Conservation (phyloP, 2,329 filamentous ascomycete species). For the Fragosphaeria purpurea region DNA sequence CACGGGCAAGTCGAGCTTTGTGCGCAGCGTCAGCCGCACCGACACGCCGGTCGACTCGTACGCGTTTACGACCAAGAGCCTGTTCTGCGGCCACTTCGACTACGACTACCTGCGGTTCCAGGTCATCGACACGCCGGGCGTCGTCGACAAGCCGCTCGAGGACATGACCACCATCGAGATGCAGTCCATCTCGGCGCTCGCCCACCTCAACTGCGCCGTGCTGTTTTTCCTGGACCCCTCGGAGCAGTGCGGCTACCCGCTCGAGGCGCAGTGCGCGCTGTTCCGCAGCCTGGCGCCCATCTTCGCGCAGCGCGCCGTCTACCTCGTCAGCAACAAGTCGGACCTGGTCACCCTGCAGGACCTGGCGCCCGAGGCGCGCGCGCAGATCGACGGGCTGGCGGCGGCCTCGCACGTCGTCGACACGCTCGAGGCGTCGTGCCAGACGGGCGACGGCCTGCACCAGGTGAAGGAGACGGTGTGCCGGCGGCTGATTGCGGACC, state of each 20-base stretch:
- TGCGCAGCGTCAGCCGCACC: constrained; percentile 82
- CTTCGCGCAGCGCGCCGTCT: constrained; percentile 95
- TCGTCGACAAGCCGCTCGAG: constrained; percentile 91
- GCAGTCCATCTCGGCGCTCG: constrained; percentile 96
- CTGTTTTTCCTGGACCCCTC: constrained; percentile 98
- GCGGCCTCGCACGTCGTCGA: constrained; percentile 67
- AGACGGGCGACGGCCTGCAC: constrained; percentile 88
- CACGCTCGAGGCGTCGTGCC: constrained; percentile 86
- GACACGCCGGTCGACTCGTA: constrained; percentile 97
- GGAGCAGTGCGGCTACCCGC: constrained; percentile 92
- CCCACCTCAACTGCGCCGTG: constrained; percentile 88
- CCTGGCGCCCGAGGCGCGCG: constrained; percentile 66
- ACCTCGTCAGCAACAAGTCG: constrained; percentile 97
- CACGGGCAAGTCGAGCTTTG: constrained; percentile 92
- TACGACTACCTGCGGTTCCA: constrained; percentile 88
- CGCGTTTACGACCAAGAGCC: constrained; percentile 87
- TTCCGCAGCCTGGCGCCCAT: constrained; percentile 96
- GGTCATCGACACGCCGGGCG: constrained; percentile 90
- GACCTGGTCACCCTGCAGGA: constrained; percentile 84
- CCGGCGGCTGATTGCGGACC: constrained; percentile 82
- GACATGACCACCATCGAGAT: constrained; percentile 99
- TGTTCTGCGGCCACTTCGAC: constrained; percentile 97
- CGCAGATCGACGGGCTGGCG: constrained; percentile 21
- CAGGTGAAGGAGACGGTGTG: constrained; percentile 92
- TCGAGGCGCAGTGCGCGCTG: constrained; percentile 83